phyloP scores from a whole-genome alignment of 345 rosid genomes.

The Linum usitatissimum region DNA sequence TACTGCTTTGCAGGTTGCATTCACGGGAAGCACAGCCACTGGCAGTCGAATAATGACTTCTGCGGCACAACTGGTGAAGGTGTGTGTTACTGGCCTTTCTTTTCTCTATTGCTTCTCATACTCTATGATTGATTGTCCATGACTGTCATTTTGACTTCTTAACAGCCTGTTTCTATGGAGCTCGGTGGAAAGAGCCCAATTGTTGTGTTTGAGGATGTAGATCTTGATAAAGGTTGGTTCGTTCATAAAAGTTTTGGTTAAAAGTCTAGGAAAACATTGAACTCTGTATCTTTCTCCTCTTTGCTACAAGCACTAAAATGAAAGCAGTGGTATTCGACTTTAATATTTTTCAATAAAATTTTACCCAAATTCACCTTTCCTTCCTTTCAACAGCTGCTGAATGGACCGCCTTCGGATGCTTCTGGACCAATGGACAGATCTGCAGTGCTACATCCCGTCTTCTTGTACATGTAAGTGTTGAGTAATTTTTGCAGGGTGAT shows the following conservation, averaged over 20 bases:
- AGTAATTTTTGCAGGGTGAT: not conserved
- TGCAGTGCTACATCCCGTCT: slow-evolving; percentile 98
- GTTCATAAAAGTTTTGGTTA: not conserved
- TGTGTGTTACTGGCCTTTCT: slow-evolving; percentile 29
- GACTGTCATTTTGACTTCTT: slow-evolving; percentile 13
- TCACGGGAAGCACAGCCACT: slow-evolving; percentile 90
- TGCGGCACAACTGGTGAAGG: slow-evolving; percentile 84
- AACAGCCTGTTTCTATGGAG: slow-evolving; percentile 86
- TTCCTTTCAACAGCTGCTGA: slow-evolving; percentile 59
- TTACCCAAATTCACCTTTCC: slow-evolving; percentile 2
- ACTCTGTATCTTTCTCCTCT: no score
- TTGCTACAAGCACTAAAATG: no score
- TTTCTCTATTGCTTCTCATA: slow-evolving; percentile 4
- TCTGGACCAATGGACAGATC: slow-evolving; percentile 96
- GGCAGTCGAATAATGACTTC: slow-evolving; percentile 78
- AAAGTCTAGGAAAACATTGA: no score
- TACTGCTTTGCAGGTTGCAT: slow-evolving; percentile 49
- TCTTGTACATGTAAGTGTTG: slow-evolving; percentile 63
- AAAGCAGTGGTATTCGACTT: no score
- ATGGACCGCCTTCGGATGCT: slow-evolving; percentile 84
- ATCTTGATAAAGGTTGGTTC: slow-evolving; percentile 68
- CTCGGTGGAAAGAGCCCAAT: slow-evolving; percentile 97
- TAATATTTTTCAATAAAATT: no score
- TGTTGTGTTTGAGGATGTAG: slow-evolving; percentile 83
- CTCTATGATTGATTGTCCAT: slow-evolving; percentile 11